Evolutionary conservation across 148 eudicot species (phyloP), one percentile per base, ranked within the genome.

Genomic region (Rhododendron molle): DNA sequence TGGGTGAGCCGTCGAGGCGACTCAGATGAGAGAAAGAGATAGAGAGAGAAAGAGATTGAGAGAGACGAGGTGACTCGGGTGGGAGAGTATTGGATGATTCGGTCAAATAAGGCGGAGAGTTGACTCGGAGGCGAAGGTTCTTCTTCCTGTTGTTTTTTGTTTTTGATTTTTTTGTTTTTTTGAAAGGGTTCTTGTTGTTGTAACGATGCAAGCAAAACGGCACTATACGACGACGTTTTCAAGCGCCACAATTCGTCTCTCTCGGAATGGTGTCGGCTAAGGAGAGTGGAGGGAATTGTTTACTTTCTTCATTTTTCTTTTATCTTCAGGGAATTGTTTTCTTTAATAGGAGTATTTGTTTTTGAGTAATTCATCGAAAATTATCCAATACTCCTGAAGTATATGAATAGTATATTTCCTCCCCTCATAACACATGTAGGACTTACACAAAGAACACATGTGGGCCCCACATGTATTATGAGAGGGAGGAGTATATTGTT

Each of bases 61-160:
- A n/a, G n/a, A n/a, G n/a, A n/a, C 6, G 86, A 43, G 30, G 52
- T 32, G 87, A 79, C 78, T n/a, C 76, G 49, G 76, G 2, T 34
- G 2, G 71, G 60, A 28, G 43, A 84, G 87, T 84, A 81, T 44
- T 78, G 58, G 84, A 21, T 82, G 87, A 91, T 86, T 86, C 82
- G 83, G 95, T 93, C 94, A 93, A 92, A 88, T 83, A 89, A 76
- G 93, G 92, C 88, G 90, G 85, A 87, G 84, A 65, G 85, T 87
- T 91, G 92, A 90, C 91, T 93, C 54, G 54, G 81, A 44, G 12
- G 46, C 52, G 54, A 78, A 46, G 81, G 52, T 78, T 78, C 81
- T 46, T 78, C 54, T 44, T 78, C 32, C 23, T 43, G 52, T 7
- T 43, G 26, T 7, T 76, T 44, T 44, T 20, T 46, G 49, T 7